Base-by-base conservation (phyloP, 1,284 basidiomycete genomes). In the Cryptococcus sp. region DNA sequence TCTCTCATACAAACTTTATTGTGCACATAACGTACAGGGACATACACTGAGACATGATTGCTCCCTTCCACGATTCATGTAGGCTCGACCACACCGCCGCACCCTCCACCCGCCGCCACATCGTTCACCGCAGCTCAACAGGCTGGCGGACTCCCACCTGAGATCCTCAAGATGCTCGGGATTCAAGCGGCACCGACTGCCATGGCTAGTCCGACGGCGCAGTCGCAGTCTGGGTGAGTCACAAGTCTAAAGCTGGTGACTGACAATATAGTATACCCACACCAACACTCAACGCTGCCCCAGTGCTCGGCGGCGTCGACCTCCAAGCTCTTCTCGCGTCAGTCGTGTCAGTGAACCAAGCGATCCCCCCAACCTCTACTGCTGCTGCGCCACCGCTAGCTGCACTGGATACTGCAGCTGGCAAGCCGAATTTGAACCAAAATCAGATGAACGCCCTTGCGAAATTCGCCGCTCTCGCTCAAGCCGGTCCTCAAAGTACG, bases 81-180 rank as follows among this genome's bases (percentile, higher is more conserved):
- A n/a, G 41, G n/a, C n/a, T 44, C 48, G 48, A 37, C 48, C 26
- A 16, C 29, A 10, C 48, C 22, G 3, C 48, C 48, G 34, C 48
- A 17, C 20, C 20, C 39, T 13, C 29, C 47, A 26, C 34, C 39
- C 26, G 29, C 20, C 19, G 45, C 29, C 22, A 50, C 64, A 23
- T 57, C 62, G 15, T 46, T 59, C 29, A 46, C 40, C 16, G 38
- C 55, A 47, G 19, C 54, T 19, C 46, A 51, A 51, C 46, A 51
- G 50, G 41, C 62, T 17, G 62, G 59, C 13, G 58, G 58, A 47
- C 56, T 77, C 22, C 75, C 75, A 38, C 69, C 73, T 4, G 71
- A 74, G 55, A 72, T 77, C 40, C 67, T 67, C 55, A 72, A 73
- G 54, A 56, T 77, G 50, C 64, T 77, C 13, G 75, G 75, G 10